Base-by-base conservation (phyloP, 331 rosid genomes). In the Spiraea crenata region DNA sequence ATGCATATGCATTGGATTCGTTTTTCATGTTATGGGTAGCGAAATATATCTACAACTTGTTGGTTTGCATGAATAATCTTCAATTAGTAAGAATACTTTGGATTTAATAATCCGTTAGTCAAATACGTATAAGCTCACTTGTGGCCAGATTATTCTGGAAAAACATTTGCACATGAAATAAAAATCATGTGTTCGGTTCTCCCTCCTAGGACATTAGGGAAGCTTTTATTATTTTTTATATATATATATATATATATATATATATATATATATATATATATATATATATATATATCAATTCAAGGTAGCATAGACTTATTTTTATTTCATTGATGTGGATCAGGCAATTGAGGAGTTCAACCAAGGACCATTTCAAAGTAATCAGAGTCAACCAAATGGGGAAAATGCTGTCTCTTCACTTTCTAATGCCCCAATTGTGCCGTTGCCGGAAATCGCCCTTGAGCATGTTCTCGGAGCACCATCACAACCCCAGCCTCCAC, bases 401-500 rank as follows among this genome's bases (percentile, higher is more conserved):
- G 45, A 37, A 35, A 9, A 59, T 5, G 14, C 20, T 35, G 5
- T 8, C 3, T 44, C 64, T 59, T 4, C 45, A 2, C 8, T 59
- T 59, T 59, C 64, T 37, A 0, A 37, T 15, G 45, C 42, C 14
- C 44, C 46, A 42, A 42, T 6, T 4, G 2, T 42, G 8, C 9
- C 13, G 12, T 7, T n/a, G 17, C 64, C 45, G 6, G 19, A 14
- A 59, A 17, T 5, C 0, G n/a, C 64, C 10, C 6, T 59, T 4
- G 7, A 2, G 35, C 45, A 15, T 37, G 11, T 13, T 6, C 20
- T 15, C 37, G 1, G 4, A 37, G 13, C 20, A 59, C 44, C 20
- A 17, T 17, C 51, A 10, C 76, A 61, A 49, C 69, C 56, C 11
- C 48, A 62, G 39, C 70, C 55, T 62, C 76, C 76, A 15, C 0